Conservation (phyloP, 1,139 yeast genomes). For the Sugiyamaella novakii region DNA sequence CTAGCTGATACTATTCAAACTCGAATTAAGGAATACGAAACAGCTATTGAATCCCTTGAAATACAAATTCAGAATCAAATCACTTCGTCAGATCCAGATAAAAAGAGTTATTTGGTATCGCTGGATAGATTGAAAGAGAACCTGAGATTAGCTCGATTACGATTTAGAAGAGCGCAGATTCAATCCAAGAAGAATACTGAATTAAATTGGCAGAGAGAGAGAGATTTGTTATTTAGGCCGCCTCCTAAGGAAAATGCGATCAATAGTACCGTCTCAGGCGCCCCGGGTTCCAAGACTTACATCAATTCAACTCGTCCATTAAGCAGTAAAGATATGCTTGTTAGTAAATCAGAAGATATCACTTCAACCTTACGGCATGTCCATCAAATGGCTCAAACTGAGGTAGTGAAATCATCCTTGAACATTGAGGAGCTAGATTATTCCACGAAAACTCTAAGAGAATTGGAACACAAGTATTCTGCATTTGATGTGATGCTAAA, state of each 20-base stretch:
- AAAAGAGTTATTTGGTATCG: slow-evolving; percentile 25
- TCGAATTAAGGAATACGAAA: slow-evolving; percentile 35
- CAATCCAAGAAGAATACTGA: slow-evolving; percentile 34
- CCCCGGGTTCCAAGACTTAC: not conserved
- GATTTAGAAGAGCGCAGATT: slow-evolving; percentile 39
- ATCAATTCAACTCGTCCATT: slow-evolving; percentile 7
- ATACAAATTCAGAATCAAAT: slow-evolving; percentile 27
- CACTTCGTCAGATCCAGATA: slow-evolving; percentile 18
- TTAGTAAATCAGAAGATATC: slow-evolving; percentile 55
- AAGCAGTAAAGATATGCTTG: slow-evolving; percentile 43
- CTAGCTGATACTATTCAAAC: slow-evolving; percentile 37
- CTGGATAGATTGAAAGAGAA: slow-evolving; percentile 36
- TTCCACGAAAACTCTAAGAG: slow-evolving; percentile 55
- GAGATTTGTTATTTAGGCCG: slow-evolving; percentile 34
- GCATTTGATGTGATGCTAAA: slow-evolving; percentile 57
- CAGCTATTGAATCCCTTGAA: slow-evolving; percentile 31
- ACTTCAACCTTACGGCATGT: slow-evolving; percentile 57
- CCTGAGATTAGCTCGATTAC: slow-evolving; percentile 29
- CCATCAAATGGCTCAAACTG: slow-evolving; percentile 53
- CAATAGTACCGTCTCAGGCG: too few species aligned
- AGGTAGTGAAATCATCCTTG: slow-evolving; percentile 56
- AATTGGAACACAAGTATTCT: slow-evolving; percentile 54
- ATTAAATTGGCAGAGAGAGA: slow-evolving; percentile 30
- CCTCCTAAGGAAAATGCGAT: slow-evolving; percentile 14
- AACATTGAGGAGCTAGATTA: slow-evolving; percentile 63